Evolutionary conservation across 495 filamentous ascomycete genomes (phyloP).

Genomic region (Penicillium tannophilum): DNA sequence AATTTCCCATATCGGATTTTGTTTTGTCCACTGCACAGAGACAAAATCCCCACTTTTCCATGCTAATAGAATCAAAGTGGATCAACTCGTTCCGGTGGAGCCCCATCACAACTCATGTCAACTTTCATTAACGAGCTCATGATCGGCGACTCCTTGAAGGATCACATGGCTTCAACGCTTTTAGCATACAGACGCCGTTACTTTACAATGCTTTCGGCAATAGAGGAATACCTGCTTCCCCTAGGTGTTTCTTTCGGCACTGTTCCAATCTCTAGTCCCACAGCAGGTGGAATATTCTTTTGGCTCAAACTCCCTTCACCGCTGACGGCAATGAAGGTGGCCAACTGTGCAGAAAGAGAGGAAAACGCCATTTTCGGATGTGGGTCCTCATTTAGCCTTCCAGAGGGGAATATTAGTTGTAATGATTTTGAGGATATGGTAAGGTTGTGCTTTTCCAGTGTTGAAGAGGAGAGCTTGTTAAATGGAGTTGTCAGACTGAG

Average conservation of each 20-base stretch:
- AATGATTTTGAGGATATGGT: too few relatives aligned
- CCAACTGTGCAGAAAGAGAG: too few relatives aligned
- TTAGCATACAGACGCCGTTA: background rate
- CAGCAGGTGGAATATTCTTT: background rate
- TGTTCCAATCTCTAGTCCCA: background rate
- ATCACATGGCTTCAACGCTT: background rate
- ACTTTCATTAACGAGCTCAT: constrained; percentile 62
- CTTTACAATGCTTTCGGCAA: background rate
- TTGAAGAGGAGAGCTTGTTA: too few relatives aligned
- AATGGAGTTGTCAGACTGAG: too few relatives aligned
- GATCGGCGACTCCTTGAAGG: constrained; percentile 9
- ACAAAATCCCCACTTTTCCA: background rate
- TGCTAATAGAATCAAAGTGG: constrained; percentile 54
- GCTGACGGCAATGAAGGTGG: too few relatives aligned
- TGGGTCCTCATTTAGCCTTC: too few relatives aligned
- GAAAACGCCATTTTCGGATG: too few relatives aligned
- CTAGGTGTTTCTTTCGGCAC: background rate
- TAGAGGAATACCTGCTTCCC: background rate
- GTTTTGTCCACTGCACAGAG: too few relatives aligned
- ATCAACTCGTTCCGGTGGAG: constrained; percentile 65
- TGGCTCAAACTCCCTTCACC: background rate
- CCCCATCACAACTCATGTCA: constrained; percentile 66
- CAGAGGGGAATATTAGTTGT: too few relatives aligned
- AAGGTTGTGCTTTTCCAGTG: too few relatives aligned
- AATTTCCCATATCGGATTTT: too few relatives aligned